phyloP scores from a whole-genome alignment of 2,329 filamentous ascomycete genomes.

The Fusarium protoensiforme region DNA sequence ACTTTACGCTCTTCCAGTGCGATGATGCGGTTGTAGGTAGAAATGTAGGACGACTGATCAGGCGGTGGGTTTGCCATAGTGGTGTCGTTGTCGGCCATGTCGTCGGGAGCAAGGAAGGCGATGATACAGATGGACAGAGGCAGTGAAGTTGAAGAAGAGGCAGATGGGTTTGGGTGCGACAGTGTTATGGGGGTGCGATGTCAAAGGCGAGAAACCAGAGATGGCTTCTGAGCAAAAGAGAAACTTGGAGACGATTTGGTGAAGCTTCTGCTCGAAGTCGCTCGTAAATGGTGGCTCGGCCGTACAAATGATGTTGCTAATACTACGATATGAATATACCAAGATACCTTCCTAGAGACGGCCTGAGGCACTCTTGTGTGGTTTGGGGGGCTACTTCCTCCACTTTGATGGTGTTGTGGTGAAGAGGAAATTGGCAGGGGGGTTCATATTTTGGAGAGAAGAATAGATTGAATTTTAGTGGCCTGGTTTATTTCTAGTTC shows the following conservation, averaged over 20 bases:
- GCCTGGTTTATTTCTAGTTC: neutral
- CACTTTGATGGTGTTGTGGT: neutral
- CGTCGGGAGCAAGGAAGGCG: neutral
- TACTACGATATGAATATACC: neutral
- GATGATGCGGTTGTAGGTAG: neutral
- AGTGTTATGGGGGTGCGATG: neutral
- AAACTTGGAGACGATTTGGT: neutral
- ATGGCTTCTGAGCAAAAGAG: neutral
- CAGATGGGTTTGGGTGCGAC: neutral
- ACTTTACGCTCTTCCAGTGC: neutral
- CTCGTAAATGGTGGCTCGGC: neutral
- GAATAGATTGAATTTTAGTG: neutral
- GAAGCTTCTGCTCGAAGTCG: neutral
- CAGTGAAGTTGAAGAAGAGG: neutral
- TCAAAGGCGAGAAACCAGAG: neutral
- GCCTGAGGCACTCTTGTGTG: neutral
- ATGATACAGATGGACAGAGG: neutral
- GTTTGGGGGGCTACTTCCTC: neutral
- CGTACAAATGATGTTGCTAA: neutral
- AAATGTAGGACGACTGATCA: neutral
- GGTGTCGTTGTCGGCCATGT: neutral
- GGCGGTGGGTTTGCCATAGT: neutral
- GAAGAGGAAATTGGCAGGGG: neutral
- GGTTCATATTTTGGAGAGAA: neutral
- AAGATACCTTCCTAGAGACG: neutral